Conservation (phyloP, 805 yeast species). For the Saturnispora ahearnii region DNA sequence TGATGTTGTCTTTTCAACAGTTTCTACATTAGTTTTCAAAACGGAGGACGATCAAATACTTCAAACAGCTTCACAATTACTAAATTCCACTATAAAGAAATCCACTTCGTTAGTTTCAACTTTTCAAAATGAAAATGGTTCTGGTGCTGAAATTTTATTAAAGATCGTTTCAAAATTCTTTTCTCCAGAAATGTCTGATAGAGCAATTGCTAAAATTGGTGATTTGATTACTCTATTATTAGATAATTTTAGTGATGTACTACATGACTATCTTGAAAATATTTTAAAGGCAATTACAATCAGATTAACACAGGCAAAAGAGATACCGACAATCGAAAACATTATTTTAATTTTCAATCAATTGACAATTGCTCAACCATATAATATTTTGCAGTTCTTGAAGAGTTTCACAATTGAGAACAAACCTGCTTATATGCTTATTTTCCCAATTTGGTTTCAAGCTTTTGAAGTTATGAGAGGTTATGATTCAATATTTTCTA, state of each 20-base stretch:
- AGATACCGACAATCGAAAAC: conserved; percentile 67
- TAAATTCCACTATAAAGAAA: conserved; percentile 46
- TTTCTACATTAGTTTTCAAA: conserved; percentile 32
- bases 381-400: conserved; percentile 55
- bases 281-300: conserved; percentile 67
- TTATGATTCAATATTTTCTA: conserved; percentile 55
- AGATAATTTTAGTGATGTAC: conserved; percentile 27
- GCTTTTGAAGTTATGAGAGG: conserved; percentile 79
- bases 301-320: conserved; percentile 57
- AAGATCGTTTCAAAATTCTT: conserved; percentile 59
- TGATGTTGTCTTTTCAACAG: conserved; percentile 34
- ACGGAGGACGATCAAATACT: conserved; percentile 70
- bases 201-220: conserved; percentile 77
- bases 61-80: conserved; percentile 69
- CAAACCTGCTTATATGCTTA: conserved; percentile 39
- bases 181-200: conserved; percentile 63
- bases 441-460: conserved; percentile 75
- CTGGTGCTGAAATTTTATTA: conserved; percentile 51
- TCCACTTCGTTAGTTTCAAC: conserved; percentile 15
- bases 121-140: conserved; percentile 19
- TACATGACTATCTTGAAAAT: conserved; percentile 38
- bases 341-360: conserved; percentile 68
- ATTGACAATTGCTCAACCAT: conserved; percentile 53
- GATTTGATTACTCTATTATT: conserved; percentile 29
- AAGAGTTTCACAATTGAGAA: conserved; percentile 28